phyloP scores from a whole-genome alignment of 495 filamentous ascomycete genomes.

The Aspergillus mulundensis region DNA sequence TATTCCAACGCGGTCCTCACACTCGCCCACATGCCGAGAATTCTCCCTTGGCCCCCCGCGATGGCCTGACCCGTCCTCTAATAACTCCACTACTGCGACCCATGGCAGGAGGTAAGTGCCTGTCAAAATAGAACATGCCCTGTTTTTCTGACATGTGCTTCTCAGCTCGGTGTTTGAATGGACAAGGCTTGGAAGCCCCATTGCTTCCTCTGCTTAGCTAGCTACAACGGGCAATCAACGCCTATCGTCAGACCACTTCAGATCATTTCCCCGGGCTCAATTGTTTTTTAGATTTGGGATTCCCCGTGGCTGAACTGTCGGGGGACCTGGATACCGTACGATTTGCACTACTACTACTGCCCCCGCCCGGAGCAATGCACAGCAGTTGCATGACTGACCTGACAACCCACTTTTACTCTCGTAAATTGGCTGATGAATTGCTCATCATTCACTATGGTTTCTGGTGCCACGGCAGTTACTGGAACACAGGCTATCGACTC shows the following conservation, averaged over 20 bases:
- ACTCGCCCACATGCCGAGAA: no score
- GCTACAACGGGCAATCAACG: slow-evolving; percentile 3
- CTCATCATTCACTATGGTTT: slow-evolving; percentile 18
- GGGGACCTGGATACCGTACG: not conserved
- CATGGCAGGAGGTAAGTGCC: no score
- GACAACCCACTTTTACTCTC: slow-evolving; percentile 3
- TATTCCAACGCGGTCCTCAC: no score
- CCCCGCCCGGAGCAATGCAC: slow-evolving; percentile 14
- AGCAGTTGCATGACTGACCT: slow-evolving; percentile 13
- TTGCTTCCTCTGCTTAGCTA: not conserved
- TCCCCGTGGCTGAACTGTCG: not conserved
- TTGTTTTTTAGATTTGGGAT: slow-evolving; percentile 3
- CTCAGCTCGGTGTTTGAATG: no score
- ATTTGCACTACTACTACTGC: not conserved
- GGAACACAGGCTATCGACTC: slow-evolving; percentile 19
- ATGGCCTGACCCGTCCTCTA: no score
- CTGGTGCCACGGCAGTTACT: slow-evolving; percentile 15
- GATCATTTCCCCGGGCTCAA: slow-evolving; percentile 16
- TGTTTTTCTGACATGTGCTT: no score
- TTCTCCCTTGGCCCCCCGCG: no score
- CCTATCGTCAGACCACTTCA: slow-evolving; percentile 27
- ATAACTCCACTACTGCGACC: no score
- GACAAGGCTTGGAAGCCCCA: not conserved
- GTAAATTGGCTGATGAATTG: not conserved
- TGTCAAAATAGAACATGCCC: no score